These are phyloP conservation scores for Petunia axillaris DNA, from an alignment of 257 asterid genomes.

Conservation along the genomic window DNA sequence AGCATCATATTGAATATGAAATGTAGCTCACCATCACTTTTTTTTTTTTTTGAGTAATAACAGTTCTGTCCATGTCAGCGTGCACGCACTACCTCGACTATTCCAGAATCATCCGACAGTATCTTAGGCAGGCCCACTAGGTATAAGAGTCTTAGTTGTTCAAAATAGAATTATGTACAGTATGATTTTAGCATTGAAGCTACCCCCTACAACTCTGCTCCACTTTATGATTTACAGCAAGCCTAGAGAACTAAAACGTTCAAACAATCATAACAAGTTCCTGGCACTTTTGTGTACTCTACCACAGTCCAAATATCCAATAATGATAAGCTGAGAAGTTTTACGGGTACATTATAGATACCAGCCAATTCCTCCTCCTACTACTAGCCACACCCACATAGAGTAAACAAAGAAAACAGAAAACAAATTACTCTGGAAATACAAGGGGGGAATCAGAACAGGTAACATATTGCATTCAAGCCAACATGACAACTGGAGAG, in stretches of 20 bases:
- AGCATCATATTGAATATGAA: background rate
- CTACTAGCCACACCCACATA: background rate
- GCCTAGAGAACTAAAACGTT: no score
- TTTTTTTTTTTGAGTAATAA: background rate
- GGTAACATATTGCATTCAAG: background rate
- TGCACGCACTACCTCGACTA: background rate
- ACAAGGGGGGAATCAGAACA: background rate
- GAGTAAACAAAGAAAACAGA: slow-evolving; percentile 6
- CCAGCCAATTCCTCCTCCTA: background rate
- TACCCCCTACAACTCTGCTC: background rate
- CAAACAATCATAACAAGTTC: no score
- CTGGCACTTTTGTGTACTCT: no score
- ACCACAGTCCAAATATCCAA: no score
- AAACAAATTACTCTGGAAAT: background rate
- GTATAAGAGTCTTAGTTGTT: background rate
- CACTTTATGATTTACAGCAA: no score
- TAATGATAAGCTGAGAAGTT: background rate
- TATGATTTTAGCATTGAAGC: background rate
- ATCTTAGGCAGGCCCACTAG: background rate
- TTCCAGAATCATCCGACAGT: slow-evolving; percentile 12
- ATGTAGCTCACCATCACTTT: background rate
- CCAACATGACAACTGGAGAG: background rate
- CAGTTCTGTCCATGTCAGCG: background rate
- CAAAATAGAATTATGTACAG: background rate
- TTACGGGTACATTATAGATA: background rate